These are phyloP conservation scores for Psophocarpus tetragonolobus DNA, from an alignment of 306 rosid species.

Conservation along the genomic window DNA sequence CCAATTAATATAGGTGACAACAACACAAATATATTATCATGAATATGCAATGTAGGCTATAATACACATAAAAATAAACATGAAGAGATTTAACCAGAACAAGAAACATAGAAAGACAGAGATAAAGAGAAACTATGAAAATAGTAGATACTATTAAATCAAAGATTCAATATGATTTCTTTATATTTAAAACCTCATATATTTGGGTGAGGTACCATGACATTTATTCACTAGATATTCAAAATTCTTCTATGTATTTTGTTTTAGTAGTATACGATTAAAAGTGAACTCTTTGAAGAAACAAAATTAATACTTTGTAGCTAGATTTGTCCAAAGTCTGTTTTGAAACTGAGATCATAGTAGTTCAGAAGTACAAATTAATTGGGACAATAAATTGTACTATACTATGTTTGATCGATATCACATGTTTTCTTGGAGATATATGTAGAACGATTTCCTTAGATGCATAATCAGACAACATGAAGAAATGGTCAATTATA, in stretches of 20 bases:
- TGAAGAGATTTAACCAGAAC: neutral
- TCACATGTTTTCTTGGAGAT: neutral
- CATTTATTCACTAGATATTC: neutral
- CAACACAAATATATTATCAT: slow-evolving; percentile 7
- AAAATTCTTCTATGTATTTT: neutral
- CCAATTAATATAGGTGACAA: neutral
- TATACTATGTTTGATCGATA: neutral
- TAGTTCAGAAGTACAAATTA: slow-evolving; percentile 4
- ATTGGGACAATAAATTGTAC: neutral
- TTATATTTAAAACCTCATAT: neutral
- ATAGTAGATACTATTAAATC: neutral
- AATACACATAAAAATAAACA: neutral
- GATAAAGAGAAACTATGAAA: neutral
- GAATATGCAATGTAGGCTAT: neutral
- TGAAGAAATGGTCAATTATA: neutral
- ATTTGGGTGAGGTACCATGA: neutral
- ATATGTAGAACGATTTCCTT: neutral
- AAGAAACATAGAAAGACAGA: neutral
- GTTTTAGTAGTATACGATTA: neutral
- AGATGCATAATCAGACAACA: neutral
- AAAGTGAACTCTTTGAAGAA: slow-evolving; percentile 4
- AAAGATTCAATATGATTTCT: neutral
- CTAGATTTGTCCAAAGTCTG: neutral
- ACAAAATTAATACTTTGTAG: neutral
- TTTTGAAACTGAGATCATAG: slow-evolving; percentile 6